phyloP scores from a whole-genome alignment of 2,329 filamentous ascomycete species.

The Drechslerella dactyloides region DNA sequence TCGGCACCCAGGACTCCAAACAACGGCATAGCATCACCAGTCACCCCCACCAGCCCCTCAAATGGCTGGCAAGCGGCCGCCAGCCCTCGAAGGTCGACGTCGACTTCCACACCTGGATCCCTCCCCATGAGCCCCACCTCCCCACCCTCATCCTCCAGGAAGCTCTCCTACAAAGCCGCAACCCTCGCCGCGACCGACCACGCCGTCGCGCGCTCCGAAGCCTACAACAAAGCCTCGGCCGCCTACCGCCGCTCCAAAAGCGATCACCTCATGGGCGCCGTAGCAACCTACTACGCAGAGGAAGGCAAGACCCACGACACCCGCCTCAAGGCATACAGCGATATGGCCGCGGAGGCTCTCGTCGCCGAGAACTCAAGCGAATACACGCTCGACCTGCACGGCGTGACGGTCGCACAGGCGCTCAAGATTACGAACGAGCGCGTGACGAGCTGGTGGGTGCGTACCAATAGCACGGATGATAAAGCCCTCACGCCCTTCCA shows the following conservation, averaged over 20 bases:
- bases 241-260: slow-evolving; percentile 53
- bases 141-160: slow-evolving; percentile 15
- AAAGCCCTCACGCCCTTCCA: slow-evolving; percentile 50
- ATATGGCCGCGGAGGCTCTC: slow-evolving; percentile 50
- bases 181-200: slow-evolving; percentile 28
- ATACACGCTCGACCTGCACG: slow-evolving; percentile 53
- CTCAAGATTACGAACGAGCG: slow-evolving; percentile 53
- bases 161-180: slow-evolving; percentile 30
- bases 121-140: slow-evolving; percentile 45
- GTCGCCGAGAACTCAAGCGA: slow-evolving; percentile 50
- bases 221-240: slow-evolving; percentile 52
- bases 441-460: slow-evolving; percentile 54
- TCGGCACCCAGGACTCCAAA: not conserved
- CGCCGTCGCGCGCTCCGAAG: slow-evolving; percentile 50
- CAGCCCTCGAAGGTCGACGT: slow-evolving; percentile 13
- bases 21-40: not conserved
- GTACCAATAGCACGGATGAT: slow-evolving; percentile 38
- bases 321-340: slow-evolving; percentile 46
- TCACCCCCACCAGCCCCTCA: slow-evolving; percentile 14
- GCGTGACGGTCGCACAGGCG: slow-evolving; percentile 53
- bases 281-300: slow-evolving; percentile 53
- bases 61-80: slow-evolving; percentile 21
- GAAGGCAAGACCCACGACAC: slow-evolving; percentile 50
- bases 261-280: slow-evolving; percentile 53
- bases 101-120: slow-evolving; percentile 11